These are phyloP conservation scores for Huntiella bhutanensis DNA, from an alignment of 2,329 filamentous ascomycete genomes.

Conservation along the genomic window DNA sequence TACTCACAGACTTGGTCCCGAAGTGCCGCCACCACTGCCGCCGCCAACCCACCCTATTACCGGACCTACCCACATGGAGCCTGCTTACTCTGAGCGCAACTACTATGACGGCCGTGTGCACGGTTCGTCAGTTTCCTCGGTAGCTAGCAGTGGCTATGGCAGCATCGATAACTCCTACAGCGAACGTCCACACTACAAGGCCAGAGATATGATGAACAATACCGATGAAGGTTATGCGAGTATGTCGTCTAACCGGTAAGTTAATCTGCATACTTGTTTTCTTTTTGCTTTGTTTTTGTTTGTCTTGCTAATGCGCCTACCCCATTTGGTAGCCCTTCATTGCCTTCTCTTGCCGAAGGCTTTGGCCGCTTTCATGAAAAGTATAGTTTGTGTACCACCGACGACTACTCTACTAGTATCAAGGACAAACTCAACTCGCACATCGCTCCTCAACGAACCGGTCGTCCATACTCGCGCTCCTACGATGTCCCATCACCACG, in stretches of 20 bases:
- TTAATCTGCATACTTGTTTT: slow-evolving; percentile 12
- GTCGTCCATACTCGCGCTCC: slow-evolving; percentile 18
- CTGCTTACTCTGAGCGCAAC: slow-evolving; percentile 1
- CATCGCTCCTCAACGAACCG: slow-evolving; percentile 25
- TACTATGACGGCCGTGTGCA: slow-evolving; percentile 6
- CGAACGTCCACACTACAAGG: slow-evolving; percentile 11
- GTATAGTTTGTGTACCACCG: slow-evolving; percentile 26
- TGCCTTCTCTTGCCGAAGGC: slow-evolving; percentile 23
- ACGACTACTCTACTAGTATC: slow-evolving; percentile 30
- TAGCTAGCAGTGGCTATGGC: slow-evolving; percentile 20
- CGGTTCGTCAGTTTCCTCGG: slow-evolving; percentile 9
- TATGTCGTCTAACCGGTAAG: slow-evolving; percentile 18
- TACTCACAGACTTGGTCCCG: slow-evolving; percentile 1
- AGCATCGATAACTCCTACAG: slow-evolving; percentile 22
- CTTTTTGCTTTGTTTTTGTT: neutral
- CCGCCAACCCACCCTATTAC: slow-evolving; percentile 11
- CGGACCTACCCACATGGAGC: slow-evolving; percentile 6
- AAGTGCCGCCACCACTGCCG: slow-evolving; percentile 12
- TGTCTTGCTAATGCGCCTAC: slow-evolving; percentile 13
- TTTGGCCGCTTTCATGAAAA: slow-evolving; percentile 32
- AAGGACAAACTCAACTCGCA: slow-evolving; percentile 35
- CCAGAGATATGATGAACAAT: slow-evolving; percentile 13
- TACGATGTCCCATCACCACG: slow-evolving; percentile 15
- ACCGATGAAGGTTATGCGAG: slow-evolving; percentile 27
- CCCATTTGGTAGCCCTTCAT: slow-evolving; percentile 17